Evolutionary conservation across 1,139 yeast genomes (phyloP).

Genomic region (Suhomyces guaymorum): DNA sequence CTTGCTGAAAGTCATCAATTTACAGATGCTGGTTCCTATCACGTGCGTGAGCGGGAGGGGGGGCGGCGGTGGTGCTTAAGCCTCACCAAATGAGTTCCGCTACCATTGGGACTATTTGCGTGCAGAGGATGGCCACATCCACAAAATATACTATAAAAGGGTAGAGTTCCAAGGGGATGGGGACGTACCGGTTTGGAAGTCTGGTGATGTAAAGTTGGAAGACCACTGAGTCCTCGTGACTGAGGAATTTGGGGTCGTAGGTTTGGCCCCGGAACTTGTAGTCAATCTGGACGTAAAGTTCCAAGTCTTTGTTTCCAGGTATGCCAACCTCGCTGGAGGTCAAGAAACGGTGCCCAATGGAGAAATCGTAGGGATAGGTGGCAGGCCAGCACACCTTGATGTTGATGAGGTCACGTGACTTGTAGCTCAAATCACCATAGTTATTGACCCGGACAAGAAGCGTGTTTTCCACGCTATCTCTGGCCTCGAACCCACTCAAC

Average conservation of each 20-base stretch:
- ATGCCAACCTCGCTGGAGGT: constrained; percentile 8
- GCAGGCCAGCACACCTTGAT: constrained; percentile 51
- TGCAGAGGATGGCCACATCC: constrained; percentile 26
- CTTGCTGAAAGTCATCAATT: constrained; percentile 11
- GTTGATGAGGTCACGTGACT: constrained; percentile 34
- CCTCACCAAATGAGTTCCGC: constrained; percentile 1
- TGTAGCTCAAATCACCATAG: constrained; percentile 29
- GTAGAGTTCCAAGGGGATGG: constrained; percentile 44
- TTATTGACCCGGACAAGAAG: constrained; percentile 38
- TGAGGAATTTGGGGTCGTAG: constrained; percentile 17
- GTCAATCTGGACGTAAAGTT: constrained; percentile 30
- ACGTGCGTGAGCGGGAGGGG: constrained; percentile 10
- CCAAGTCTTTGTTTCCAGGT: not conserved
- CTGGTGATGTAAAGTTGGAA: constrained; percentile 35
- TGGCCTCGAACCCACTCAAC: not conserved
- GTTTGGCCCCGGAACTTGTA: constrained; percentile 30
- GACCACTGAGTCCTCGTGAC: constrained; percentile 19
- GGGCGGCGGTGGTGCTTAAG: too few relatives aligned
- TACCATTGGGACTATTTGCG: constrained; percentile 14
- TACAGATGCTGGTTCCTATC: constrained; percentile 6
- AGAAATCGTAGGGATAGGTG: constrained; percentile 35
- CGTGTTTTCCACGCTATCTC: constrained; percentile 13
- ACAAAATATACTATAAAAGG: constrained; percentile 34
- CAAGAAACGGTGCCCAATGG: constrained; percentile 13
- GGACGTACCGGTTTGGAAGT: constrained; percentile 34